Evolutionary conservation across 768 basidiomycete species (phyloP).

Genomic region (Collybiopsis confluens): DNA sequence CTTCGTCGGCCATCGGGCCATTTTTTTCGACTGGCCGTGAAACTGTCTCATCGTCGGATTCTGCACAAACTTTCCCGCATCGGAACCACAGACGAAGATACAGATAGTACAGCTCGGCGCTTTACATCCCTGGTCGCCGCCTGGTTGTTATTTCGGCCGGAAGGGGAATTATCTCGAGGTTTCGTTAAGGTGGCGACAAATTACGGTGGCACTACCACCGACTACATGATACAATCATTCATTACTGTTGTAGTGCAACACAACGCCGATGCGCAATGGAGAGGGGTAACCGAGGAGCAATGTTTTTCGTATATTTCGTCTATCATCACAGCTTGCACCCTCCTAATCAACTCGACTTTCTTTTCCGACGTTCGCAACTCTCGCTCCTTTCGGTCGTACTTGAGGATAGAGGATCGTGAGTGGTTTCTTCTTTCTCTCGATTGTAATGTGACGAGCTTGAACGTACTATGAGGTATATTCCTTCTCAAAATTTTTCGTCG

Average conservation of each 20-base stretch:
- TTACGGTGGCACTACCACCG: background rate
- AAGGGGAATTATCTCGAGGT: slow-evolving; percentile 9
- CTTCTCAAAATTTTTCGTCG: slow-evolving; percentile 15
- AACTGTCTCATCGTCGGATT: slow-evolving; percentile 3
- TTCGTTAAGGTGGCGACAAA: slow-evolving; percentile 6
- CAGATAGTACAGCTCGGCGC: slow-evolving; percentile 5
- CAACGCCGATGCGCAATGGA: background rate
- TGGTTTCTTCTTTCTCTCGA: background rate
- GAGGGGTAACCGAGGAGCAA: background rate
- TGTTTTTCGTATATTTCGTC: slow-evolving; percentile 3
- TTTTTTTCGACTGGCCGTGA: slow-evolving; percentile 6
- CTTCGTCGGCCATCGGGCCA: background rate
- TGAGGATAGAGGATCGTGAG: slow-evolving; percentile 10
- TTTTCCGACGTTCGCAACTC: slow-evolving; percentile 9
- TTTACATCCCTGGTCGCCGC: slow-evolving; percentile 2
- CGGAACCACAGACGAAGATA: background rate
- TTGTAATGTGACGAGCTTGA: too few species aligned
- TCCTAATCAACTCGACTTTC: slow-evolving; percentile 10
- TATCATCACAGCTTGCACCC: slow-evolving; percentile 5
- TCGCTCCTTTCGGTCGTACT: slow-evolving; percentile 2
- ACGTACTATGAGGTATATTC: slow-evolving; percentile 11
- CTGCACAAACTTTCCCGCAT: slow-evolving; percentile 2
- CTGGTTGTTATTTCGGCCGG: slow-evolving; percentile 8
- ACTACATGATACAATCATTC: slow-evolving; percentile 9
- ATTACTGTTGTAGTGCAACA: slow-evolving; percentile 3